phyloP scores from a whole-genome alignment of 768 basidiomycete genomes.

The Rhodotorula paludigena region DNA sequence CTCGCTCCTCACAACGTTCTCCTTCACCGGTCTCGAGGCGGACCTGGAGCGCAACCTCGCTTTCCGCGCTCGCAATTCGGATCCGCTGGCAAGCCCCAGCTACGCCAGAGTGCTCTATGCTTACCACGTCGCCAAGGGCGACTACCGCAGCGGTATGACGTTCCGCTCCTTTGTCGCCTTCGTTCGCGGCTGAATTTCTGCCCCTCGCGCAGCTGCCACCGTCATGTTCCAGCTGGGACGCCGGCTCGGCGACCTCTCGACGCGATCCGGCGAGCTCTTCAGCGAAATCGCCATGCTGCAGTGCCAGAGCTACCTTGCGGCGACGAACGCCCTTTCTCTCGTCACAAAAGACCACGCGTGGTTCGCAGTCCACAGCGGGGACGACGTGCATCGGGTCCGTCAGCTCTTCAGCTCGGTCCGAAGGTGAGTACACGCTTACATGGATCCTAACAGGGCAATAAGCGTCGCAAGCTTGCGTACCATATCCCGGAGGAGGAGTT shows the following conservation, averaged over 20 bases:
- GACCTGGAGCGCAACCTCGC: conserved; percentile 83
- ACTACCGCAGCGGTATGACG: conserved; percentile 78
- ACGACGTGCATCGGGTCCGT: conserved; percentile 25
- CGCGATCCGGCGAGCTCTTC: conserved; percentile 47
- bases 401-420: too few relatives aligned
- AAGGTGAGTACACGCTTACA: too few relatives aligned
- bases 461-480: conserved; percentile 66
- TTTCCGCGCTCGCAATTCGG: conserved; percentile 89
- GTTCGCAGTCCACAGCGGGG: conserved; percentile 53
- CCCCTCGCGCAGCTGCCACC: conserved; percentile 61
- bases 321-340: conserved; percentile 81
- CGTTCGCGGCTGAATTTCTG: conserved; percentile 8
- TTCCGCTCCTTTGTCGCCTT: not conserved
- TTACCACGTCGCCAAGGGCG: conserved; percentile 80
- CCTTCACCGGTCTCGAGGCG: conserved; percentile 74
- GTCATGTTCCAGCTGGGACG: conserved; percentile 89
- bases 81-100: conserved; percentile 75
- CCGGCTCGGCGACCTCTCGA: conserved; percentile 58
- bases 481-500: conserved; percentile 74
- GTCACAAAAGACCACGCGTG: conserved; percentile 76
- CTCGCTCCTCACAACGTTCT: conserved; percentile 69
- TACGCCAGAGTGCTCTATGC: conserved; percentile 91
- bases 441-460: conserved; percentile 66
- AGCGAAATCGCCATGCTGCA: conserved; percentile 64
- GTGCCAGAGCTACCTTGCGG: conserved; percentile 65